These are phyloP conservation scores for Persicaria tinctoria DNA, from an alignment of 148 eudicot species.

Conservation along the genomic window DNA sequence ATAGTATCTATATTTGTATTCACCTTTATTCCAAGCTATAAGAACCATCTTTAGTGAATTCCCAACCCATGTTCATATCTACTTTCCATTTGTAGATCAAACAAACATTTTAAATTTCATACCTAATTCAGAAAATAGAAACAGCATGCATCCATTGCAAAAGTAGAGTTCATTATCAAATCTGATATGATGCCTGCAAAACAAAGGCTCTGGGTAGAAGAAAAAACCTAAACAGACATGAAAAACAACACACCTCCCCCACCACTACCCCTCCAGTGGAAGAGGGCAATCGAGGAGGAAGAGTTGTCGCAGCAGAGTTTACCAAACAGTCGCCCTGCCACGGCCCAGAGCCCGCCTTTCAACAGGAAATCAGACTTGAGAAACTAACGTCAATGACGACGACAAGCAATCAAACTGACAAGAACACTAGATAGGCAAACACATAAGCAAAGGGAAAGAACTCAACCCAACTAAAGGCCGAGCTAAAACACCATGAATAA, in stretches of 20 bases:
- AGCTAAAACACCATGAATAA: conserved; percentile 15
- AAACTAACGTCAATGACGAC: conserved; percentile 5
- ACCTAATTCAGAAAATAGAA: no score
- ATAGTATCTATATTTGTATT: no score
- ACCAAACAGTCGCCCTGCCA: background rate
- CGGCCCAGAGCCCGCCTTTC: conserved; percentile 2
- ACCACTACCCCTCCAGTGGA: background rate
- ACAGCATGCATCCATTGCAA: conserved; percentile 3
- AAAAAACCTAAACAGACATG: conserved; percentile 6
- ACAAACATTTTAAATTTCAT: background rate
- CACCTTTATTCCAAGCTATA: no score
- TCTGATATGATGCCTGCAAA: conserved; percentile 8
- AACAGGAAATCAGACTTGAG: background rate
- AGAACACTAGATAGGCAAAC: background rate
- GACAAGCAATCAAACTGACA: background rate
- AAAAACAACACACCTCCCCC: background rate
- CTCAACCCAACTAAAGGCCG: background rate
- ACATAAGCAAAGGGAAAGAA: background rate
- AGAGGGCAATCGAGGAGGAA: background rate
- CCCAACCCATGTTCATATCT: background rate
- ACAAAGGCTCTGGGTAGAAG: conserved; percentile 2
- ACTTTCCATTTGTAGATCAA: background rate
- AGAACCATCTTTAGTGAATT: no score
- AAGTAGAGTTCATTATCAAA: background rate
- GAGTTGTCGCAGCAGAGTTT: background rate